Evolutionary conservation across 2,329 filamentous ascomycete genomes (phyloP).

Genomic region (Volutella citrinella): DNA sequence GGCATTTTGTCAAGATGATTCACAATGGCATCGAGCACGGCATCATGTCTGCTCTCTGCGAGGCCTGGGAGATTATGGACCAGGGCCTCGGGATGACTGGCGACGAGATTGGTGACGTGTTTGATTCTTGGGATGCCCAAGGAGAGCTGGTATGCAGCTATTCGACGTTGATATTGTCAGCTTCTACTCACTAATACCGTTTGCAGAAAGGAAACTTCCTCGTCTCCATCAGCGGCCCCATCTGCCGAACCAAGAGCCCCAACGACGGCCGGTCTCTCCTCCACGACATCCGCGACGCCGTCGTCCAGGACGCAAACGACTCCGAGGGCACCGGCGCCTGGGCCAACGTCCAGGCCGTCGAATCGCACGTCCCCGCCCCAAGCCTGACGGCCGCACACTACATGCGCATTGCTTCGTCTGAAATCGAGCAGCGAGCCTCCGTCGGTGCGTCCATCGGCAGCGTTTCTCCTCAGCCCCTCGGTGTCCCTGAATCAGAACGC

Average conservation of each 20-base stretch:
- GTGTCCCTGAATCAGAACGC: background rate
- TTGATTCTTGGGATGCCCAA: slow-evolving; percentile 57
- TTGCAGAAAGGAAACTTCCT: slow-evolving; percentile 55
- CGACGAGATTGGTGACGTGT: slow-evolving; percentile 58
- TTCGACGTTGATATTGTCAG: too few species aligned
- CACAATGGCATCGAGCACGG: slow-evolving; percentile 74
- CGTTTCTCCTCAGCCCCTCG: background rate
- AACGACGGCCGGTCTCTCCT: slow-evolving; percentile 49
- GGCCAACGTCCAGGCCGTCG: slow-evolving; percentile 60
- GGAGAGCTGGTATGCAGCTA: slow-evolving; percentile 51
- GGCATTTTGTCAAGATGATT: slow-evolving; percentile 74
- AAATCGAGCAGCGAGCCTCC: slow-evolving; percentile 52
- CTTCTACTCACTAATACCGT: too few species aligned
- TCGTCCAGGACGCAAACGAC: slow-evolving; percentile 65
- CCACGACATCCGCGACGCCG: slow-evolving; percentile 63
- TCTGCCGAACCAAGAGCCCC: slow-evolving; percentile 48
- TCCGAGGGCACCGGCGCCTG: slow-evolving; percentile 67
- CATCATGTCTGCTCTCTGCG: slow-evolving; percentile 62
- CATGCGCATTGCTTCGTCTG: slow-evolving; percentile 61
- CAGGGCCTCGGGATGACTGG: slow-evolving; percentile 55
- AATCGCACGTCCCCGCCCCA: slow-evolving; percentile 60
- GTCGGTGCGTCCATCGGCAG: slow-evolving; percentile 32
- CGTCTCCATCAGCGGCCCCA: slow-evolving; percentile 59
- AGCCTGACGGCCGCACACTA: slow-evolving; percentile 63
- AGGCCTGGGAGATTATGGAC: slow-evolving; percentile 63